Evolutionary conservation across 2,329 filamentous ascomycete genomes (phyloP).

Genomic region (Neonectria coccinea): DNA sequence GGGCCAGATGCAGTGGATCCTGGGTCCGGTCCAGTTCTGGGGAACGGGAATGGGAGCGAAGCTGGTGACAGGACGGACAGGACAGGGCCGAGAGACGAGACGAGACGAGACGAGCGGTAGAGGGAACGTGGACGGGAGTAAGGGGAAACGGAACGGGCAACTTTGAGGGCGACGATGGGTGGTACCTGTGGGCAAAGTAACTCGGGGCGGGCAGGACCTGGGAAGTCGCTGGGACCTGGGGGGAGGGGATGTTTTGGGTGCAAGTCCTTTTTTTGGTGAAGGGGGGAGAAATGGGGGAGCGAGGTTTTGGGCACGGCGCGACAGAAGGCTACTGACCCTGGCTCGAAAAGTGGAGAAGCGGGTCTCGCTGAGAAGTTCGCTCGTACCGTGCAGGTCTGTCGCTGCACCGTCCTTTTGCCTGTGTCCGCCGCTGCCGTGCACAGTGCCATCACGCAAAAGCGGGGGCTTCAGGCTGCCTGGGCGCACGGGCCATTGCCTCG

Average conservation of each 20-base stretch:
- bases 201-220: conserved; percentile 48
- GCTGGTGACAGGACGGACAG: conserved; percentile 28
- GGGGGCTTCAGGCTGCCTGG: conserved; percentile 35
- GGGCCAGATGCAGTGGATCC: conserved; percentile 42
- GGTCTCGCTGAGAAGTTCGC: not conserved
- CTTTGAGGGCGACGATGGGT: conserved; percentile 44
- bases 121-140: conserved; percentile 38
- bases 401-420: not conserved
- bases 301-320: conserved; percentile 46
- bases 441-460: conserved; percentile 23
- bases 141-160: conserved; percentile 36
- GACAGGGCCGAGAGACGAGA: conserved; percentile 17
- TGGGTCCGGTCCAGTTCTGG: conserved; percentile 36
- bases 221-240: conserved; percentile 48
- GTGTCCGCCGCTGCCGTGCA: not conserved
- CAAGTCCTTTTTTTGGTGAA: conserved; percentile 51
- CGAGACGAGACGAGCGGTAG: conserved; percentile 22
- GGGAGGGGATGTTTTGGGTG: conserved; percentile 54
- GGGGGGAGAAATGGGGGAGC: conserved; percentile 47
- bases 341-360: conserved; percentile 30
- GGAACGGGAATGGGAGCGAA: conserved; percentile 34
- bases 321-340: conserved; percentile 43
- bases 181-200: conserved; percentile 59
- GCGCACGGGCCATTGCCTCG: conserved; percentile 16
- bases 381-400: not conserved